phyloP scores from a whole-genome alignment of 108 stramenopile species.

The Nannochloropsis granulata region DNA sequence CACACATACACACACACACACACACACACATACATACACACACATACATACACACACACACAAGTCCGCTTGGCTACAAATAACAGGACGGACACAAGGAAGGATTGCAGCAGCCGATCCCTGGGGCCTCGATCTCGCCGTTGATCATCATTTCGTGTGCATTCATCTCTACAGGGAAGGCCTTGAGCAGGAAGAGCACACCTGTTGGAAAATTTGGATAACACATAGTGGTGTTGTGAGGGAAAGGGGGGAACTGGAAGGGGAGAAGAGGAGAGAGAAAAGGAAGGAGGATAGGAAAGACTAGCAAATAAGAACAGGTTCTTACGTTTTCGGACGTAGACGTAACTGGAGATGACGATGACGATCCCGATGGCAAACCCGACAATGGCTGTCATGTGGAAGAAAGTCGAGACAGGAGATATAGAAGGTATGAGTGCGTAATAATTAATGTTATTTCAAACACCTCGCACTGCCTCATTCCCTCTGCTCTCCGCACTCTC shows the following conservation, averaged over 20 bases:
- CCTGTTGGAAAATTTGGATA: not conserved
- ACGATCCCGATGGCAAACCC: not conserved
- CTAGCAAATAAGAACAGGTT: not conserved
- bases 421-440: no score
- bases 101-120: not conserved
- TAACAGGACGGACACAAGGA: not conserved
- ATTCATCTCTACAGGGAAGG: not conserved
- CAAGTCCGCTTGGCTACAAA: not conserved
- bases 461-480: no score
- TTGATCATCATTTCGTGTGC: not conserved
- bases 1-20: no score
- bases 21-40: no score
- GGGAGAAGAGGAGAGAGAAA: not conserved
- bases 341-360: not conserved
- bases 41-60: no score
- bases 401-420: no score
- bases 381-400: not conserved
- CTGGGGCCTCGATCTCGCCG: not conserved
- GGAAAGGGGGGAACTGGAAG: no score
- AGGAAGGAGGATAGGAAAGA: not conserved
- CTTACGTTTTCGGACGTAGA: not conserved
- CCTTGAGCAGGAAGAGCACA: not conserved
- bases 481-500: no score
- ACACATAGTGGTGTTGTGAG: not conserved
- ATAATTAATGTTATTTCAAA: no score